Evolutionary conservation across 768 basidiomycete species (phyloP), one percentile per base, ranked within the genome.

Genomic region (Cystofilobasidium capitatum): DNA sequence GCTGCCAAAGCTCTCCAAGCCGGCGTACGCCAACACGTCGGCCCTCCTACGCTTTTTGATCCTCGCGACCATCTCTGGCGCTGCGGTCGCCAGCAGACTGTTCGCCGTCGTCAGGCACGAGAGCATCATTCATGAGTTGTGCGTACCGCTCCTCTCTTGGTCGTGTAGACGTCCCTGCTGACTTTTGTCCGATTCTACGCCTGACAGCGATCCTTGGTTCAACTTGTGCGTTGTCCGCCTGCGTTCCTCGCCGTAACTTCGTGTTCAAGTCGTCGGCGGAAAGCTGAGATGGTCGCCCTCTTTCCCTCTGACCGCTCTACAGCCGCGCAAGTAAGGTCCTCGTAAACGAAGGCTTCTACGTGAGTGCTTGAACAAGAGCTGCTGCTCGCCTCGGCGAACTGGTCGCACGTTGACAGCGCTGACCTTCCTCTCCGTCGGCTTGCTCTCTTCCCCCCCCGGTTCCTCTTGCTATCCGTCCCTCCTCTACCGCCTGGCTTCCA

Each of bases 71-170:
- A 97, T 98, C 73, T 91, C 91, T 64, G 91, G 83, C 72, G 91
- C 93, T 74, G 93, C 96, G 29, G 88, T 97, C 74, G 87, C 93
- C 39, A 94, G 92, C 68, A 86, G 96, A 77, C 82, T 97, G 74
- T 99, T 99, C 75, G 94, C 96, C 71, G 96, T 99, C 73, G 81
- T 98, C 70, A 90, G 97, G 73, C 97, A 96, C 76, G 96, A 99
- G 81, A 94, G 91, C 82, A 91, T 99, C 74, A 98, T 99, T 73
- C 94, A 98, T 78, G 96, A 98, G 82, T 98, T 97, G 92, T 96
- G 71, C 73, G 91, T 83, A 14, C 10, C n/a, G 5, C 12, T 37
- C 37, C 58, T 57, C 17, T 10, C 44, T 22, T 40, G 45, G 10
- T 44, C 33, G 16, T 69, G 71, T 70, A 65, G 0, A 58, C 57